Evolutionary conservation across 805 yeast genomes (phyloP).

Genomic region (Metschnikowia gruessii): DNA sequence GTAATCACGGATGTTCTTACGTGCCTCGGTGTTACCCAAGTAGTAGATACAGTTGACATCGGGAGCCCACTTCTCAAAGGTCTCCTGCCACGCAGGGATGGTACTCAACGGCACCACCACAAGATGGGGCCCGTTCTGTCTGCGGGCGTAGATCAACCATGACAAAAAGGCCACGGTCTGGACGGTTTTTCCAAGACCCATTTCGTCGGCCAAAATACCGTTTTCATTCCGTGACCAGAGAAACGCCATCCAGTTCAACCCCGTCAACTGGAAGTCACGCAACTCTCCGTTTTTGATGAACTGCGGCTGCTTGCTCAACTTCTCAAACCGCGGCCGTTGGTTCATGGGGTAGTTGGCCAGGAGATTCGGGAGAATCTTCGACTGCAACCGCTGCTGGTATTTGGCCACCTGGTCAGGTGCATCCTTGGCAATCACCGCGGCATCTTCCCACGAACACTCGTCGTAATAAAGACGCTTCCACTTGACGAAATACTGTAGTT

Average conservation of each 20-base stretch:
- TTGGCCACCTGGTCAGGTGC: slow-evolving; percentile 83
- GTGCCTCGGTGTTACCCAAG: slow-evolving; percentile 85
- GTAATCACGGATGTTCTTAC: slow-evolving; percentile 75
- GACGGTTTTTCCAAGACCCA: slow-evolving; percentile 98
- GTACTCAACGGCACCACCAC: slow-evolving; percentile 97
- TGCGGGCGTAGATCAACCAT: slow-evolving; percentile 91
- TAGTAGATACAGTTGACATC: slow-evolving; percentile 90
- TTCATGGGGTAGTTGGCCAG: slow-evolving; percentile 70
- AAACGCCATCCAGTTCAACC: slow-evolving; percentile 99
- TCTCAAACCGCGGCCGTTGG: slow-evolving; percentile 85
- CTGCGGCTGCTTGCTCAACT: slow-evolving; percentile 79
- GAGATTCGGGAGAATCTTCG: slow-evolving; percentile 78
- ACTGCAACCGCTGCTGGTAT: slow-evolving; percentile 75
- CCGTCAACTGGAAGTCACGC: slow-evolving; percentile 96
- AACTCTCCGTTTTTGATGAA: slow-evolving; percentile 88
- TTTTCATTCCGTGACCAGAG: slow-evolving; percentile 97
- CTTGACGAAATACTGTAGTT: slow-evolving; percentile 79
- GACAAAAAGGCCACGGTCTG: slow-evolving; percentile 93
- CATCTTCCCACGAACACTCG: slow-evolving; percentile 96
- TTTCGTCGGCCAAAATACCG: slow-evolving; percentile 96
- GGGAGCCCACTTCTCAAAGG: slow-evolving; percentile 97
- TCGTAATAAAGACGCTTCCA: slow-evolving; percentile 94
- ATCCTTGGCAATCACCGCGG: slow-evolving; percentile 75
- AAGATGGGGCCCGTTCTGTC: slow-evolving; percentile 96
- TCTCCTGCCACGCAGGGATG: slow-evolving; percentile 98